phyloP scores from a whole-genome alignment of 768 basidiomycete species.

The Boletus rubescentipes region DNA sequence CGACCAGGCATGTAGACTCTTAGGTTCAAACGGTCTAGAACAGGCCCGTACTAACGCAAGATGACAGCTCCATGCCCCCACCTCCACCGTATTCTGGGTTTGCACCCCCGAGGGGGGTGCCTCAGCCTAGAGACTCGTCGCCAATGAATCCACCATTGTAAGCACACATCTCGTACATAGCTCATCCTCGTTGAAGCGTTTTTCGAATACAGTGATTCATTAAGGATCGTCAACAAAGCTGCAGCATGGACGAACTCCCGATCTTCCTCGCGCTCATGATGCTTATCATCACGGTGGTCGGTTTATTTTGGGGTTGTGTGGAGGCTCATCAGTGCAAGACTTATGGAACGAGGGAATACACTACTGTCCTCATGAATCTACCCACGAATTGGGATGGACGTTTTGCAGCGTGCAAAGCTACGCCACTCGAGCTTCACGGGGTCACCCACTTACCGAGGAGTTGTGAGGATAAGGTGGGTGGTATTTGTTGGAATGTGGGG shows the following conservation, averaged over 20 bases:
- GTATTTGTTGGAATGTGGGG: too few species aligned
- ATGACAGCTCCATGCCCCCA: background rate
- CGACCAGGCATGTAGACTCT: slow-evolving; percentile 1
- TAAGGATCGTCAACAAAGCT: background rate
- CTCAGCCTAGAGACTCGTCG: background rate
- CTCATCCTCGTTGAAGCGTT: background rate
- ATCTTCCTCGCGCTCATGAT: background rate
- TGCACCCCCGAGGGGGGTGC: background rate
- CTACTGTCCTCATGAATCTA: slow-evolving; percentile 29
- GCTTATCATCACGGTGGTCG: background rate
- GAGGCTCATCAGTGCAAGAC: too few species aligned
- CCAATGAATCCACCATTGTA: background rate
- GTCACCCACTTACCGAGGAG: slow-evolving; percentile 10
- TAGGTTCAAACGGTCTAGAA: too few species aligned
- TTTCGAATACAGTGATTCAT: background rate
- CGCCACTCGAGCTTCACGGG: slow-evolving; percentile 23
- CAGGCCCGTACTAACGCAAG: background rate
- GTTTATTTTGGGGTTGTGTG: too few species aligned
- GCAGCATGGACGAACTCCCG: background rate
- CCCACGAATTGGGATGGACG: slow-evolving; percentile 22
- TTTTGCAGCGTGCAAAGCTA: slow-evolving; percentile 25
- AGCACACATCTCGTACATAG: background rate
- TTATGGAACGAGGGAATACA: slow-evolving; percentile 30
- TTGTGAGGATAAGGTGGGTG: slow-evolving; percentile 25
- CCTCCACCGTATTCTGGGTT: slow-evolving; percentile 12